Percentiles rank a stretch among this genome's conserved stretches.
These are phyloP conservation scores for Globisporangium perplexum DNA, from an alignment of 352 stramenopile genomes.

Conservation along the genomic window DNA sequence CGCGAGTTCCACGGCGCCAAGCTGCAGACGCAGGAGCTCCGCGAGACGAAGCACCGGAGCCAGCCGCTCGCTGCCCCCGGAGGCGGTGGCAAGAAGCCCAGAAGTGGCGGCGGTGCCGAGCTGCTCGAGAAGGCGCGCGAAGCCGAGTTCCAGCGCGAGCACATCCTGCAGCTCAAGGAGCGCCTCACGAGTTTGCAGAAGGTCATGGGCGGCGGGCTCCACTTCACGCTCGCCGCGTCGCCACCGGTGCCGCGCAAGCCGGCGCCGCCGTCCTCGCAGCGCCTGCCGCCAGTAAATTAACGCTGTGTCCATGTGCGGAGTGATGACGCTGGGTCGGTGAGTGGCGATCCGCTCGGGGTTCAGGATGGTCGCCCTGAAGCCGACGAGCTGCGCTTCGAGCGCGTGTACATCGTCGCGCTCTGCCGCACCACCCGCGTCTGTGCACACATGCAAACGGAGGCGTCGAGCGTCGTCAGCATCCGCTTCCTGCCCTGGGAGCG, in stretches of 20 bases:
- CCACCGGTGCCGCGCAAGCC: slow-evolving; percentile 6
- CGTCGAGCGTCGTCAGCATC: not conserved
- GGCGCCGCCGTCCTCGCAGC: slow-evolving; percentile 24
- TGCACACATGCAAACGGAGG: too few species aligned
- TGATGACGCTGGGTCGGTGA: too few species aligned
- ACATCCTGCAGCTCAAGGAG: slow-evolving; percentile 71
- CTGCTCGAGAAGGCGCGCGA: slow-evolving; percentile 52
- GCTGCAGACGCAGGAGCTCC: slow-evolving; percentile 63
- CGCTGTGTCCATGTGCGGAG: not conserved
- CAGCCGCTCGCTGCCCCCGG: not conserved
- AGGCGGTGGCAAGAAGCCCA: slow-evolving; percentile 16
- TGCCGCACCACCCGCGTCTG: slow-evolving; percentile 75
- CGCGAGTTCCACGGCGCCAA: slow-evolving; percentile 77
- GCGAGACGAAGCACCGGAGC: slow-evolving; percentile 41
- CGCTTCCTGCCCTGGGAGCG: not conserved
- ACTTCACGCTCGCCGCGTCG: slow-evolving; percentile 39
- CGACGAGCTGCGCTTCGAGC: slow-evolving; percentile 38
- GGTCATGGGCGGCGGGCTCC: slow-evolving; percentile 43
- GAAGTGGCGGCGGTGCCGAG: slow-evolving; percentile 15
- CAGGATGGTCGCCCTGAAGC: not conserved
- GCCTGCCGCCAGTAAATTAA: slow-evolving; percentile 57
- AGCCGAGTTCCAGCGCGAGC: slow-evolving; percentile 58
- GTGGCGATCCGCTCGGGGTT: not conserved
- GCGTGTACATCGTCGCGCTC: slow-evolving; percentile 79
- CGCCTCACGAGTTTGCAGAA: slow-evolving; percentile 60